Percentiles rank a stretch among this genome's conserved stretches.
These are phyloP conservation scores for Phoenix roebelenii DNA, from an alignment of 176 grass and related monocot genomes.

Conservation along the genomic window DNA sequence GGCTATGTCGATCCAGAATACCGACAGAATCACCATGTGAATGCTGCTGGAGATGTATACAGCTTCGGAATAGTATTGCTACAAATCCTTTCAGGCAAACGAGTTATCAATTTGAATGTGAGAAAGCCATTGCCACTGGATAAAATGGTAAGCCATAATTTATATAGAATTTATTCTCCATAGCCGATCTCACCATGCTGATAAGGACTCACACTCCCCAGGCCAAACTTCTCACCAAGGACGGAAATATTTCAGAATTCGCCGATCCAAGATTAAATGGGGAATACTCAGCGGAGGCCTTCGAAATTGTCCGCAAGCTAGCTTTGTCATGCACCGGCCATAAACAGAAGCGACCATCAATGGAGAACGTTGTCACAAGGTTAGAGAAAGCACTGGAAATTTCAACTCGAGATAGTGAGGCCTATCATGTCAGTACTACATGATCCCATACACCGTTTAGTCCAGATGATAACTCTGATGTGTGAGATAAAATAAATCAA, in stretches of 20 bases:
- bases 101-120: constrained; percentile 50
- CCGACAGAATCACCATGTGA: constrained; percentile 55
- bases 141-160: constrained; percentile 28
- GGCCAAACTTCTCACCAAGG: constrained; percentile 37
- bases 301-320: constrained; percentile 47
- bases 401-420: constrained; percentile 22
- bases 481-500: no score
- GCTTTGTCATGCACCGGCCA: constrained; percentile 53
- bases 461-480: no score
- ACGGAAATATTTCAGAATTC: constrained; percentile 36
- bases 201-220: constrained; percentile 12
- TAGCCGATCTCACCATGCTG: no score
- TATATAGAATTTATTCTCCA: no score
- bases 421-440: constrained; percentile 15
- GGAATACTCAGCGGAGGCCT: constrained; percentile 40
- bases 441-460: constrained; percentile 1
- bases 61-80: constrained; percentile 67
- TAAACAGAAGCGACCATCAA: constrained; percentile 45
- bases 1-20: constrained; percentile 72
- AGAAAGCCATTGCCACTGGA: constrained; percentile 48
- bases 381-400: constrained; percentile 48
- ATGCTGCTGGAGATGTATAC: constrained; percentile 62
- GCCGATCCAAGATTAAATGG: constrained; percentile 46
- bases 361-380: constrained; percentile 46
- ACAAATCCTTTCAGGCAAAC: constrained; percentile 48